These are phyloP conservation scores for Termitomyces sp. DNA, from an alignment of 768 basidiomycete species.

Conservation along the genomic window DNA sequence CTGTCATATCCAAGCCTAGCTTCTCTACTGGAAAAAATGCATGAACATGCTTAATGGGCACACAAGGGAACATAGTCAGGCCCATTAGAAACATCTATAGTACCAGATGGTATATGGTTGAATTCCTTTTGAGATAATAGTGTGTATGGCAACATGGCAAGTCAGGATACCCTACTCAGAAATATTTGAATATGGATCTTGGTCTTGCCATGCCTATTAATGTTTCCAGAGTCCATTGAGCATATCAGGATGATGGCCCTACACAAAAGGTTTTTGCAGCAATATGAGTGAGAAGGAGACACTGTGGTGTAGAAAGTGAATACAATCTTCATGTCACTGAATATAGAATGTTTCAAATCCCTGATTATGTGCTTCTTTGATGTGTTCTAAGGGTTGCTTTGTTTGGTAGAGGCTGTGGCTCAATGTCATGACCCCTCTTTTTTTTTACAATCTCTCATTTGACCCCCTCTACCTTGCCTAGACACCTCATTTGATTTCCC, in stretches of 20 bases:
- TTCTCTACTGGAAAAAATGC: not conserved
- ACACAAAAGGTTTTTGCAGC: too few relatives aligned
- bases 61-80: not conserved
- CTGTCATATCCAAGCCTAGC: not conserved
- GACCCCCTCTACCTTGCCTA: too few relatives aligned
- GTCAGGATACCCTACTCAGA: too few relatives aligned
- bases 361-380: constrained; percentile 1
- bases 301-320: too few relatives aligned
- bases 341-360: constrained; percentile 8
- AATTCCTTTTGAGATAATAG: not conserved
- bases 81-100: not conserved
- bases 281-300: too few relatives aligned
- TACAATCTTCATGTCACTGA: not conserved
- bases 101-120: not conserved
- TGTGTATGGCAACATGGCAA: not conserved
- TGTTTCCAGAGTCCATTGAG: too few relatives aligned
- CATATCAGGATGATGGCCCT: too few relatives aligned
- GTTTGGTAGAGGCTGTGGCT: constrained; percentile 22
- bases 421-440: too few relatives aligned
- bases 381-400: constrained; percentile 8
- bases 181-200: too few relatives aligned
- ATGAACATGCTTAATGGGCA: not conserved
- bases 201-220: too few relatives aligned
- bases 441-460: too few relatives aligned
- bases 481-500: too few relatives aligned